Conservation (phyloP, 2,329 filamentous ascomycete genomes). For the Aspergillus eucalypticola region DNA sequence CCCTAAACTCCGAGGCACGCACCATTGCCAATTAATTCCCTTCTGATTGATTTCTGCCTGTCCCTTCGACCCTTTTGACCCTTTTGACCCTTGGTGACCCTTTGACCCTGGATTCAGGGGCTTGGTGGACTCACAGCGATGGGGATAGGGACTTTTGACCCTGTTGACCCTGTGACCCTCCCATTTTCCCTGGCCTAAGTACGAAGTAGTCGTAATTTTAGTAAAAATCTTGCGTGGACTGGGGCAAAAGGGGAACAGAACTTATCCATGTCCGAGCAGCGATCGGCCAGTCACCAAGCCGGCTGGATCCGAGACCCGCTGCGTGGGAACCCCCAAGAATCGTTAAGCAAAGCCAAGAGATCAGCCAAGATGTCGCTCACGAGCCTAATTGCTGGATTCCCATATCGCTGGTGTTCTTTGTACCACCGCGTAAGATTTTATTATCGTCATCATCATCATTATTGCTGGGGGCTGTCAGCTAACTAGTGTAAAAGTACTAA, state of each 20-base stretch:
- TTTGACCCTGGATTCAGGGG: not conserved
- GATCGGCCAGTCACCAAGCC: not conserved
- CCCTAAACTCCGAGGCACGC: not conserved
- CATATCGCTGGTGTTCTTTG: not conserved
- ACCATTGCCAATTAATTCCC: not conserved
- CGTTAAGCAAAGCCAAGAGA: not conserved
- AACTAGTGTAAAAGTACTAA: not conserved
- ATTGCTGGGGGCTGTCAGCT: not conserved
- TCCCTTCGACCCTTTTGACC: too few species aligned
- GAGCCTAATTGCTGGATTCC: not conserved
- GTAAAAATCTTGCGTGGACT: too few species aligned
- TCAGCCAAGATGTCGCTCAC: not conserved
- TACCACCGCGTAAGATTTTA: too few species aligned
- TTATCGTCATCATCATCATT: too few species aligned
- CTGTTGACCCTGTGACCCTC: not conserved
- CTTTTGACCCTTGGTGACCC: not conserved
- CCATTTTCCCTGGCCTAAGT: not conserved
- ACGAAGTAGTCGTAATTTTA: not conserved
- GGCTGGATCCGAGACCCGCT: conserved; percentile 1
- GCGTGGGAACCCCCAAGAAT: not conserved
- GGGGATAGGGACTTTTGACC: not conserved
- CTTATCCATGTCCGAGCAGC: not conserved
- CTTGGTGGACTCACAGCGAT: too few species aligned
- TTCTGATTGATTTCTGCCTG: not conserved
- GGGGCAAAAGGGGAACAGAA: not conserved